Percentiles rank a stretch among this genome's conserved stretches.
phyloP scores from a whole-genome alignment of 768 basidiomycete genomes.

The Rhizopogon sp. region DNA sequence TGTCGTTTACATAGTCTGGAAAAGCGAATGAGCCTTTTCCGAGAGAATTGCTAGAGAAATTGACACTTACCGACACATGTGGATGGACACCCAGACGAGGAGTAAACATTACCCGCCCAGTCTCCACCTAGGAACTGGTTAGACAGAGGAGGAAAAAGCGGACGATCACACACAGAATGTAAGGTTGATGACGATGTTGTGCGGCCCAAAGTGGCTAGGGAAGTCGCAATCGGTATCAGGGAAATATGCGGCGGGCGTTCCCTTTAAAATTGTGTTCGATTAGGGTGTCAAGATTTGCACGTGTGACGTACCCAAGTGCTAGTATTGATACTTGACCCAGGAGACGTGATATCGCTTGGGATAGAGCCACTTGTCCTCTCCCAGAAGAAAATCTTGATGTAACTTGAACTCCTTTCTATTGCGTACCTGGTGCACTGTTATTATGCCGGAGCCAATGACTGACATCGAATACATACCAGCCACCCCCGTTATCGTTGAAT shows the following conservation, averaged over 20 bases:
- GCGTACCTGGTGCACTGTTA: constrained; percentile 27
- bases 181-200: constrained; percentile 63
- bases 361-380: constrained; percentile 30
- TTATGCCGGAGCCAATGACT: neutral
- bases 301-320: constrained; percentile 17
- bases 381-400: constrained; percentile 38
- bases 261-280: constrained; percentile 28
- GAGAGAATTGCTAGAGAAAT: neutral
- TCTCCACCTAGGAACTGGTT: constrained; percentile 19
- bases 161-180: constrained; percentile 19
- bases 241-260: constrained; percentile 57
- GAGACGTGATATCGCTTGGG: constrained; percentile 27
- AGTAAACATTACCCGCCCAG: constrained; percentile 22
- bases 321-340: constrained; percentile 15
- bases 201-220: constrained; percentile 42
- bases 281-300: neutral
- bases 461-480: constrained; percentile 19
- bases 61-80: constrained; percentile 19
- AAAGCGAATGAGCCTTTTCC: neutral
- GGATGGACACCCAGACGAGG: constrained; percentile 19
- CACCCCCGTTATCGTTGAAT: constrained; percentile 34
- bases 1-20: constrained; percentile 27
- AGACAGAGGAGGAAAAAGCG: constrained; percentile 6
- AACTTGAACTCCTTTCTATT: constrained; percentile 20
- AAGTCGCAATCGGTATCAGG: constrained; percentile 58